Evolutionary conservation across 768 basidiomycete genomes (phyloP), one percentile per base, ranked within the genome.

Genomic region (Rhodotorula taiwanensis): DNA sequence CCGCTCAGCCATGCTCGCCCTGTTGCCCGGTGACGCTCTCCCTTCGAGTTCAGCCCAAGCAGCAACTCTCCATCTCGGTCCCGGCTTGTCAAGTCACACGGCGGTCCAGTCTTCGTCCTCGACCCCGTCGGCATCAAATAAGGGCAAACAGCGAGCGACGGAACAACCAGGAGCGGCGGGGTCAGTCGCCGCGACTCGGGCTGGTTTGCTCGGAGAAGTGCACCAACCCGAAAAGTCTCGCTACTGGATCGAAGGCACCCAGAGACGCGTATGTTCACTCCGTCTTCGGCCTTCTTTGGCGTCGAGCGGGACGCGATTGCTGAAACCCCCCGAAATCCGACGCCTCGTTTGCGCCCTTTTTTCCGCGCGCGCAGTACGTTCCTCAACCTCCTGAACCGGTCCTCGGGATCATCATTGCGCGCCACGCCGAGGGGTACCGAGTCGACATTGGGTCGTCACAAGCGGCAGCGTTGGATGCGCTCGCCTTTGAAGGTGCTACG

Each of bases 401-500:
- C 3, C 80, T 98, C 28, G 94, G 93, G 5, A 80, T 86, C 42
- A 79, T 99, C 54, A 80, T 81, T 10, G 88, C 85, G 62, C 84
- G 86, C 14, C 76, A 85, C 58, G 91, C 89, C 42, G 94, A 98
- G 72, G 87, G 86, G 10, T 99, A 84, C 80, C 83, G 92, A 49
- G 90, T 98, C 28, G 94, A 98, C 75, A 89, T 99, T 64, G 93
- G 93, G 4, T 80, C 85, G 31, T 87, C 92, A 9, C 91, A 95
- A 72, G 79, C 81, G 52, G 94, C 94, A 0, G 81, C 83, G 9
- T 76, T 99, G 48, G 93, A 97, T 71, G 88, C 83, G 0, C 81
- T 97, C 34, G 92, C 95, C 4, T 99, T 99, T 74, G 94, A 98
- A 74, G 88, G 91, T 5, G 95, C 92, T 15, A 89, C 90, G 28